Base-by-base conservation (phyloP, 371 early-diverging fungal genomes). In the Lichtheimia corymbifera region DNA sequence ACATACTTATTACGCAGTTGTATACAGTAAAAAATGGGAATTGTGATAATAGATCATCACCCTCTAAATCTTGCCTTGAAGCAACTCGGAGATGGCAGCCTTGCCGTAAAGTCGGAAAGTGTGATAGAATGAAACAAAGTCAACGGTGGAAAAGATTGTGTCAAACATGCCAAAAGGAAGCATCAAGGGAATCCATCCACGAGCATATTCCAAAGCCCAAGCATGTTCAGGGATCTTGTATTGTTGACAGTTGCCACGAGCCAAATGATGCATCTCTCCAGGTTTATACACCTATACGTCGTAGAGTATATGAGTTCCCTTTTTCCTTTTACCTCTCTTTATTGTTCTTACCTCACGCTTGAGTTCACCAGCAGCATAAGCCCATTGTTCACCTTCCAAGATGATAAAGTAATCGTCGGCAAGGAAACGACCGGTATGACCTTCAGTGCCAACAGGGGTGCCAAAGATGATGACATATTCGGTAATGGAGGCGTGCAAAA, bases 321-420 rank as follows among this genome's bases (percentile, higher is more conserved):
- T 22, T 9, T 13, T n/a, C 20, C 2, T 22, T 4, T 45, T 44
- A 7, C 45, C n/a, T 2, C 14, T 22, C 6, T 47, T 41, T n/a
- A 0, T 43, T 45, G 9, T 53, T 5, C 65, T 62, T 65, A 77
- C 78, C 56, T 68, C 65, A 14, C 73, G 69, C 14, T 56, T 53
- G 25, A 81, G 27, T 53, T 72, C 69, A 60, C 83, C 83, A 49
- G 83, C 67, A 42, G 63, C 52, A 58, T 71, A 71, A 41, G 83
- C 80, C 83, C 83, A 83, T 64, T 83, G 83, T 52, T 83, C 83
- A 59, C 83, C 83, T 52, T 78, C 80, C 24, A 83, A 55, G 42
- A 83, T 82, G 43, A 83, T 83, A 58, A 83, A 83, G 62, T 83
- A 83, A 62, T 83, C 83, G 63, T 83, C 83, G 27, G 82, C 76